Evolutionary conservation across 306 rosid genomes (phyloP), one percentile per base, ranked within the genome.

Genomic region (Malus fusca): DNA sequence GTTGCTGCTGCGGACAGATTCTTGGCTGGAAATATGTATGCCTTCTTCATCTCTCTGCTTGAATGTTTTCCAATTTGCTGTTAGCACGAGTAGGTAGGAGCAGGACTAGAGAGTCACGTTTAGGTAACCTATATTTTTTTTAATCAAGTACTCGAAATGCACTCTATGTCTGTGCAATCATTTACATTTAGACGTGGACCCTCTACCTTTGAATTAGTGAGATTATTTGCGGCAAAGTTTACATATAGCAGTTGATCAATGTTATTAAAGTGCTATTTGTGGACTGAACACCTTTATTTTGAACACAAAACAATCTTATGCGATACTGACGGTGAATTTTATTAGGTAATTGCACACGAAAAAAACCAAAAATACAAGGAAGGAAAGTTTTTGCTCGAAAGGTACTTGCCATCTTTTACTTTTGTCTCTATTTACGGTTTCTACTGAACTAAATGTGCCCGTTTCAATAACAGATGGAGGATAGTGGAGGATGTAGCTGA

Each of bases 21-120:
- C 90, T 94, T 79, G 96, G 98, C 55, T 94, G 97, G 98, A 94
- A 88, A 94, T 94, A 94, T 88, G 97, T 90, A 83, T 86, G 91
- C 53, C 85, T 82, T 84, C 77, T 60, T 60, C 6, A 10, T 61
- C 58, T 58, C 15, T 21, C 40, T 77, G 66, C 64, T 73, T 15
- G 55, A 23, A 28, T 71, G 13, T 51, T 52, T 48, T 22, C 28
- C 17, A 21, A 52, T 33, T 72, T 33, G 48, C 55, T 14, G 51
- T 21, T 37, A 9, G 72, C 26, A 52, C 42, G 15, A 21, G 19
- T 15, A 59, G 51, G 66, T 55, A 33, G 46, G 9, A 72, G 75
- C 9, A n/a, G 71, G 52, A 66, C 51, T 22, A 56, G 14, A 56
- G 23, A 33, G 46, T 35, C 19, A 43, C 10, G 8, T 48, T 48